Evolutionary conservation across 2,329 filamentous ascomycete species (phyloP).

Genomic region (Podosphaera xanthii): DNA sequence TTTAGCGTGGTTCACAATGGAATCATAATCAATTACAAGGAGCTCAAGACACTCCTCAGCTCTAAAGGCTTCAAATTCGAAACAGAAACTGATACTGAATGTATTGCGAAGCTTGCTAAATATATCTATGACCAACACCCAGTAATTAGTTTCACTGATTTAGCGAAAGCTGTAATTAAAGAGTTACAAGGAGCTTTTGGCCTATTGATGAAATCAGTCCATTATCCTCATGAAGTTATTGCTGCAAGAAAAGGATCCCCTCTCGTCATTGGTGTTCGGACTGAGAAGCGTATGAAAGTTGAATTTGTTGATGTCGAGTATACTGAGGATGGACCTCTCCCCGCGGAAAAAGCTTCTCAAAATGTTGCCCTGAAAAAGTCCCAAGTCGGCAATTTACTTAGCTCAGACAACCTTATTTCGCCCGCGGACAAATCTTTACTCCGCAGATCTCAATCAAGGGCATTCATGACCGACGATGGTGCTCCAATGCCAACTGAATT

Average conservation of each 20-base stretch:
- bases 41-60: slow-evolving; percentile 79
- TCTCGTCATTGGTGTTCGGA: slow-evolving; percentile 89
- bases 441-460: slow-evolving; percentile 93
- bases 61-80: slow-evolving; percentile 96
- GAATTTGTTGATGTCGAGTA: slow-evolving; percentile 99
- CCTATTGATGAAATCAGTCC: slow-evolving; percentile 90
- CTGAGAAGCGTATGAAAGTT: slow-evolving; percentile 98
- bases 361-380: slow-evolving; percentile 92
- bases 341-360: slow-evolving; percentile 85
- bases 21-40: slow-evolving; percentile 99
- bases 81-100: slow-evolving; percentile 98
- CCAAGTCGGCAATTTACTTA: slow-evolving; percentile 39
- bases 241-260: slow-evolving; percentile 96
- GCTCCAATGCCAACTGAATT: slow-evolving; percentile 96
- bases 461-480: slow-evolving; percentile 96
- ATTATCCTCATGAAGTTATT: slow-evolving; percentile 95
- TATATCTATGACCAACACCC: slow-evolving; percentile 93
- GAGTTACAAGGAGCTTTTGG: slow-evolving; percentile 96
- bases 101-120: slow-evolving; percentile 96
- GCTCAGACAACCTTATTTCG: slow-evolving; percentile 48
- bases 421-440: slow-evolving; percentile 94
- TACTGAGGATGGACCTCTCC: slow-evolving; percentile 57
- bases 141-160: slow-evolving; percentile 81
- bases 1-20: slow-evolving; percentile 97
- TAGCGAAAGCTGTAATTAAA: slow-evolving; percentile 93